These are phyloP conservation scores for Cystofilobasidium bisporidii DNA, from an alignment of 768 basidiomycete species.

Conservation along the genomic window DNA sequence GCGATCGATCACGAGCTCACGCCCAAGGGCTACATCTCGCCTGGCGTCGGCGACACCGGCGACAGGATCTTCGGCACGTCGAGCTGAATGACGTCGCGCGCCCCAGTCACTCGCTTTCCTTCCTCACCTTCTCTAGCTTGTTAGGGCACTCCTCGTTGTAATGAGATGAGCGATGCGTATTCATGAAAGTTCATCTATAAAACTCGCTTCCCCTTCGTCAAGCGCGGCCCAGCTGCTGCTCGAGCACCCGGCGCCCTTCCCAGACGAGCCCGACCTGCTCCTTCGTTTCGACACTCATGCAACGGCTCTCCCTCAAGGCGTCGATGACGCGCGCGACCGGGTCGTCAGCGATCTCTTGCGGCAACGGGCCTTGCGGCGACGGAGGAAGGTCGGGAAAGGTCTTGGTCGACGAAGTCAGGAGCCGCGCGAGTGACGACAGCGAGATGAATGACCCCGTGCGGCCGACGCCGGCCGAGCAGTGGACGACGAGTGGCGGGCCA, in stretches of 20 bases:
- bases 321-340: slow-evolving; percentile 31
- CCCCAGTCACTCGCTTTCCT: too few relatives aligned
- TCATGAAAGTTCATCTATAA: too few relatives aligned
- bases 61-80: slow-evolving; percentile 14
- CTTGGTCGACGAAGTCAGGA: background rate
- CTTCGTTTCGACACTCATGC: slow-evolving; percentile 23
- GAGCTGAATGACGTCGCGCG: too few relatives aligned
- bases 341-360: slow-evolving; percentile 30
- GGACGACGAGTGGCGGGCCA: slow-evolving; percentile 35
- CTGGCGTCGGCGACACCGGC: slow-evolving; percentile 23
- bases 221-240: background rate
- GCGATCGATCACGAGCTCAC: slow-evolving; percentile 69
- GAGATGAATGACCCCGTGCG: slow-evolving; percentile 40
- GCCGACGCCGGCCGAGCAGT: slow-evolving; percentile 41
- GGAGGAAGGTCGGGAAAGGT: slow-evolving; percentile 2
- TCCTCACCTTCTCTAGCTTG: too few relatives aligned
- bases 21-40: slow-evolving; percentile 43
- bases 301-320: slow-evolving; percentile 13
- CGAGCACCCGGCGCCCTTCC: background rate
- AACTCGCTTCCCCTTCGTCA: too few relatives aligned
- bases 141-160: too few relatives aligned
- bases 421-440: slow-evolving; percentile 35
- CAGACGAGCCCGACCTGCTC: slow-evolving; percentile 27
- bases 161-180: too few relatives aligned
- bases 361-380: slow-evolving; percentile 32